These are phyloP conservation scores for Domatiomyces globalis DNA, from an alignment of 2,329 filamentous ascomycete genomes.

Conservation along the genomic window DNA sequence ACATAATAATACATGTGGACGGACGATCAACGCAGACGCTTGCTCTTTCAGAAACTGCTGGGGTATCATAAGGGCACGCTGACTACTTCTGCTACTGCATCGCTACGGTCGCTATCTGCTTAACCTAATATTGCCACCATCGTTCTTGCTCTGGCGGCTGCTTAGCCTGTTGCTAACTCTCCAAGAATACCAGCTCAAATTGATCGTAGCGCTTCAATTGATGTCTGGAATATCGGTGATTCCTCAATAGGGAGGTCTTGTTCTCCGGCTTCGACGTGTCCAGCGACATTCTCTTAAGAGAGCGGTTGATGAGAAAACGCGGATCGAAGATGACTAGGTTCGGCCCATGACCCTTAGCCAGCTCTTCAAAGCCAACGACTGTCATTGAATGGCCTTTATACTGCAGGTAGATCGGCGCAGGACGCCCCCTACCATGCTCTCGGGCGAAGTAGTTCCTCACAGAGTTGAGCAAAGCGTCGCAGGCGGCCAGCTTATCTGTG, in stretches of 20 bases:
- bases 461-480: conserved; percentile 47
- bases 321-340: conserved; percentile 82
- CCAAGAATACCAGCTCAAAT: not conserved
- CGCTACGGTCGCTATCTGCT: too few relatives aligned
- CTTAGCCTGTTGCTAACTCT: not conserved
- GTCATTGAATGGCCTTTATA: conserved; percentile 81
- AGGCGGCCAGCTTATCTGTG: conserved; percentile 34
- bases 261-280: not conserved
- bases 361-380: conserved; percentile 69
- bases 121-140: not conserved
- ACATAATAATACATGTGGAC: too few relatives aligned
- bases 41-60: too few relatives aligned
- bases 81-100: too few relatives aligned
- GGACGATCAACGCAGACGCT: too few relatives aligned
- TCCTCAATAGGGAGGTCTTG: not conserved
- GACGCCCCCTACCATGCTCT: conserved; percentile 31
- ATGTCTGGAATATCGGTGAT: not conserved
- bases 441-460: conserved; percentile 62
- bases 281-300: conserved; percentile 36
- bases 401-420: conserved; percentile 76
- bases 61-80: too few relatives aligned
- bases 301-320: conserved; percentile 55
- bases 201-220: not conserved
- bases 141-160: not conserved
- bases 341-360: conserved; percentile 39